Evolutionary conservation across 306 rosid genomes (phyloP).

Genomic region (Fragaria iinumae): DNA sequence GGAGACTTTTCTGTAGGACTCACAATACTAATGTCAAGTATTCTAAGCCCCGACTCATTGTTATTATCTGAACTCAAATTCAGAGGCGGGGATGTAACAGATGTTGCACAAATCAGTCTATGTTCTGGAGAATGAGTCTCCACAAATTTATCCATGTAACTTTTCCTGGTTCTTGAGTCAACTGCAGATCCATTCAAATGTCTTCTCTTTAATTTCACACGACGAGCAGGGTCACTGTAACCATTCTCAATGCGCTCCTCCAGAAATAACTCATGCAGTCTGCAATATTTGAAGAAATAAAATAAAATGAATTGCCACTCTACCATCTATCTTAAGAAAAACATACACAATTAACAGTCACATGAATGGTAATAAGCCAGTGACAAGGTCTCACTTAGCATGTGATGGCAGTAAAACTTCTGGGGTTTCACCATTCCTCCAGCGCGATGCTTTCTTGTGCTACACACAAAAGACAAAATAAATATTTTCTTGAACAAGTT

Average conservation of each 20-base stretch:
- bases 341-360: constrained; percentile 23
- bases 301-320: constrained; percentile 23
- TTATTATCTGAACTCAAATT: constrained; percentile 39
- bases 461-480: constrained; percentile 27
- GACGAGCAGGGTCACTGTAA: constrained; percentile 66
- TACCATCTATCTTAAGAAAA: constrained; percentile 22
- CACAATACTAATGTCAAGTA: constrained; percentile 65
- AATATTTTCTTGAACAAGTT: neutral
- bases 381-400: constrained; percentile 62
- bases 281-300: constrained; percentile 34
- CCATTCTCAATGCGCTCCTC: constrained; percentile 81
- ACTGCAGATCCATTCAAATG: constrained; percentile 59
- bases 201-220: constrained; percentile 72
- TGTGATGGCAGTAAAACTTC: constrained; percentile 56
- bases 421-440: constrained; percentile 69
- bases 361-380: constrained; percentile 23
- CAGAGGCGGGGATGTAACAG: constrained; percentile 39
- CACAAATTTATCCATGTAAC: constrained; percentile 79
- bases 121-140: constrained; percentile 57
- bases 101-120: constrained; percentile 56
- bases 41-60: constrained; percentile 56
- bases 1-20: constrained; percentile 50
- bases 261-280: constrained; percentile 81
- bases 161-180: constrained; percentile 60
- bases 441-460: constrained; percentile 64